Base-by-base conservation (phyloP, 352 stramenopile genomes). In the Pythium rhizo-oryzae region DNA sequence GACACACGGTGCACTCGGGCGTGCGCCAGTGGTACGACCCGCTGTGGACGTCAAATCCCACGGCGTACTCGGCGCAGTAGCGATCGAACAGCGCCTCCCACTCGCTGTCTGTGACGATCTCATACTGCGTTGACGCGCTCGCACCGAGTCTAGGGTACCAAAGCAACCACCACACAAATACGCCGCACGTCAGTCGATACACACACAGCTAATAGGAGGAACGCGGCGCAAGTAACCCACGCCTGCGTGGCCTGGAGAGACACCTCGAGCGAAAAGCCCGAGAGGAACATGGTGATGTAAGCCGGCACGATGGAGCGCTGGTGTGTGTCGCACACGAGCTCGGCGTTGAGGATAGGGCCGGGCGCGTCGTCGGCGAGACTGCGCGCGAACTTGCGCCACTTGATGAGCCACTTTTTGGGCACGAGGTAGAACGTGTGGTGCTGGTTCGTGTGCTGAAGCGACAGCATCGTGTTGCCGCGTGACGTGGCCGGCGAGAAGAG, bases 221-320 rank as follows among this genome's bases (percentile, higher is more conserved):
- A 50, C 16, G 4, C 21, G 28, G 51, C 13, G 13, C 8, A 33
- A 15, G 63, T 28, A 23, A 69, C 53, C 7, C 52, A 85, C 84
- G 69, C 81, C 75, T 96, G 86, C 0, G 83, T 91, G 16, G 81
- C 80, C 43, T 88, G 84, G 51, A 93, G 79, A 39, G 85, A 91
- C 47, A 92, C 75, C 49, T 94, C 84, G 28, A 95, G 77, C 23
- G 85, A 88, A 58, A 90, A 94, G 6, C 87, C 89, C 0, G 81
- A 90, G 61, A 96, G 73, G 71, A 96, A 96, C 75, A 96, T 91
- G 30, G 84, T 93, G 56, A 96, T 90, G 61, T 93, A 92, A 13
- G 84, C 77, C 46, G 89, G 89, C 49, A 95, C 80, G 50, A 96
- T 88, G 12, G 86, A 87, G 19, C 81, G 80, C 56, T 91, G 82